Base-by-base conservation (phyloP, 2,329 filamentous ascomycete genomes). In the Xylaria sp. region DNA sequence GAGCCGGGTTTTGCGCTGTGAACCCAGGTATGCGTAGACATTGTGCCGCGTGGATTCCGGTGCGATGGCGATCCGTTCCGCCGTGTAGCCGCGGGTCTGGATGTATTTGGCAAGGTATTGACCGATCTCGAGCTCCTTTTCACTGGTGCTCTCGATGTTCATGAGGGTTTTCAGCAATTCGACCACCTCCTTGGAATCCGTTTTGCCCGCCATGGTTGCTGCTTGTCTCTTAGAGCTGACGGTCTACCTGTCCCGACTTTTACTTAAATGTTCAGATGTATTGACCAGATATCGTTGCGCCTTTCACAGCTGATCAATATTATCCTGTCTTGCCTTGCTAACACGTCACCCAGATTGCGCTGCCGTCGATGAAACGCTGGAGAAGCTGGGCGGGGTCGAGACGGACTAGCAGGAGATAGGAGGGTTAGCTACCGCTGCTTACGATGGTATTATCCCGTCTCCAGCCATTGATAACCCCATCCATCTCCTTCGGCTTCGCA, bases 11-110 rank as follows among this genome's bases (percentile, higher is more conserved):
- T 70, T 65, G 30, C 70, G 66, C 13, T 62, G 52, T 42, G 64
- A 60, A 3, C 72, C 72, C 3, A 76, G 64, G 62, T 75, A 76
- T 7, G 74, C 74, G 66, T 75, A 75, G 58, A 76, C 69, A 66
- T 76, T 76, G 58, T 73, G 68, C 10, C 73, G 70, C 19, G 68
- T 66, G 6, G 72, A 73, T 9, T 59, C 67, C 4, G 68, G 63
- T 4, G 66, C 63, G 50, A 76, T 73, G 37, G 72, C 67, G n/a
- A 74, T 69, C 44, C 71, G 68, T 57, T 75, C 73, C 5, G 73
- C 73, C 1, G 69, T 73, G 59, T 73, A 76, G 11, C 72, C 72
- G 2, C 72, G 66, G n/a, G 52, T 47, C 34, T 66, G 60, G 35
- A 75, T 69, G 57, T 73, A 67, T n/a, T 68, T 54, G 54, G 68